Percentiles rank a stretch among this genome's conserved stretches.
Conservation (phyloP, 1,139 yeast species). For the Suhomyces bolitotheri region DNA sequence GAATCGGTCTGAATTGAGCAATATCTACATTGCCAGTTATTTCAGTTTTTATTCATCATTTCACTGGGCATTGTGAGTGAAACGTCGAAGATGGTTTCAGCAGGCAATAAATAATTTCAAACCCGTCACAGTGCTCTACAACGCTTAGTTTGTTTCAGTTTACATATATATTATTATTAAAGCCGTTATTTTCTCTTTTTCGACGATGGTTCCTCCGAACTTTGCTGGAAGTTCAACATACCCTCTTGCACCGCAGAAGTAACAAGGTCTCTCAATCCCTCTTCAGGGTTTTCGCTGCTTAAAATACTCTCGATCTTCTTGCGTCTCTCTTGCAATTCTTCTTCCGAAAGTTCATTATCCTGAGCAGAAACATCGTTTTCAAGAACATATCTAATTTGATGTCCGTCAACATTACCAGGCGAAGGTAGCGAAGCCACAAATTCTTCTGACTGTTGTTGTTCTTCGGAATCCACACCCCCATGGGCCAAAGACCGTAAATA, state of each 20-base stretch:
- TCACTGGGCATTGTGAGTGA: no score
- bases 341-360: constrained; percentile 23
- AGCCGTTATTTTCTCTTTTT: constrained; percentile 32
- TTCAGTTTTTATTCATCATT: no score
- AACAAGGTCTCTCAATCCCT: constrained; percentile 68
- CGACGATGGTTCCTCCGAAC: constrained; percentile 15
- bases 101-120: no score
- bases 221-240: constrained; percentile 30
- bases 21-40: no score
- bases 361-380: constrained; percentile 43
- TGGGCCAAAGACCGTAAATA: constrained; percentile 56
- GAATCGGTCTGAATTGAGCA: no score
- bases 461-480: constrained; percentile 26
- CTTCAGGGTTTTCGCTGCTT: constrained; percentile 76
- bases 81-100: no score
- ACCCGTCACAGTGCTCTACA: no score
- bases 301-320: constrained; percentile 67
- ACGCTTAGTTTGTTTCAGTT: no score
- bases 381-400: constrained; percentile 58
- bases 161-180: no score
- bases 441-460: constrained; percentile 12
- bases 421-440: constrained; percentile 36
- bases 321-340: constrained; percentile 56
- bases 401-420: constrained; percentile 49
- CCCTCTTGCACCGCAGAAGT: constrained; percentile 62